Conservation (phyloP, 441 rosid species). For the Gossypium laxum region DNA sequence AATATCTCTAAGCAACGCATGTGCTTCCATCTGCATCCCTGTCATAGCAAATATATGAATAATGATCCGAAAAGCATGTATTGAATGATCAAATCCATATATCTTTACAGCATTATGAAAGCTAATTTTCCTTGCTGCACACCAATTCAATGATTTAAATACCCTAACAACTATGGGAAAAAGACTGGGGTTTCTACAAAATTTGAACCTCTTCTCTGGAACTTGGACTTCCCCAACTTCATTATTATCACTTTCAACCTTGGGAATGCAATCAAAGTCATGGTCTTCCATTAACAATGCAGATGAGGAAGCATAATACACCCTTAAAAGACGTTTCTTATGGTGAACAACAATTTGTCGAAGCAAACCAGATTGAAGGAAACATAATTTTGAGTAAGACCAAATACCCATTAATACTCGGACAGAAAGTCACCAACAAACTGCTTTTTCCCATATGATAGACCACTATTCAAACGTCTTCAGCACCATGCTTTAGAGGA, state of each 20-base stretch:
- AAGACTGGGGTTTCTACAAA: conserved; percentile 14
- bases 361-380: conserved; percentile 17
- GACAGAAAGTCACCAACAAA: background rate
- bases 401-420: conserved; percentile 25
- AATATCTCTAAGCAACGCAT: conserved; percentile 20
- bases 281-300: conserved; percentile 29
- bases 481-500: background rate
- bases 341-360: background rate
- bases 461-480: background rate
- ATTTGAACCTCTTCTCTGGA: conserved; percentile 6
- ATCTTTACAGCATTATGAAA: conserved; percentile 15
- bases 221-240: background rate
- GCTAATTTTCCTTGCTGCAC: conserved; percentile 17
- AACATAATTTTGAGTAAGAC: conserved; percentile 14
- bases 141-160: conserved; percentile 43
- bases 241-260: conserved; percentile 3
- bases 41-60: conserved; percentile 30
- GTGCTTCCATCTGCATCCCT: conserved; percentile 29
- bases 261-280: conserved; percentile 19
- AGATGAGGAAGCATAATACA: conserved; percentile 21
- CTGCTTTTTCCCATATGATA: background rate
- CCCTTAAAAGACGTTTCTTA: conserved; percentile 16
- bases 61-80: conserved; percentile 25
- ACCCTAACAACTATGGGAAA: conserved; percentile 27
- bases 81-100: conserved; percentile 29